Evolutionary conservation across 1,139 yeast species (phyloP).

Genomic region (Suhomyces ambrosiae): DNA sequence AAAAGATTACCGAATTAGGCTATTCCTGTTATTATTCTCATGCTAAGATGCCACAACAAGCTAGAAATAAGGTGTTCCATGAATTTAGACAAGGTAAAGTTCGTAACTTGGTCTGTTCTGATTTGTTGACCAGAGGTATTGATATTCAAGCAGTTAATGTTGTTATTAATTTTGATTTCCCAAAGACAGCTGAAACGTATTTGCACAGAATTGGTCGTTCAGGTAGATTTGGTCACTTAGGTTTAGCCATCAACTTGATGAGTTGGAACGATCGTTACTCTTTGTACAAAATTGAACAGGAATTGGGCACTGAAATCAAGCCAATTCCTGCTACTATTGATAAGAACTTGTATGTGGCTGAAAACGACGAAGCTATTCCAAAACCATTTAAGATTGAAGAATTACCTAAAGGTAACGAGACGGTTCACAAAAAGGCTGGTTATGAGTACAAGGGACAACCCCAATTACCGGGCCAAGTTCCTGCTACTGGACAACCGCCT

Average conservation of each 20-base stretch:
- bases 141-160: constrained; percentile 99
- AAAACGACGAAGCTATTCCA: constrained; percentile 74
- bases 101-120: constrained; percentile 95
- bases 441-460: constrained; percentile 57
- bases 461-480: constrained; percentile 18
- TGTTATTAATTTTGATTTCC: constrained; percentile 96
- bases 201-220: constrained; percentile 99
- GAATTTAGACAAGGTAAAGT: constrained; percentile 98
- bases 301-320: constrained; percentile 94
- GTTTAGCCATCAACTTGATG: constrained; percentile 94
- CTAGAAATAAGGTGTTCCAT: constrained; percentile 96
- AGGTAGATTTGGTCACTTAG: constrained; percentile 97
- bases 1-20: constrained; percentile 93
- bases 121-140: constrained; percentile 95
- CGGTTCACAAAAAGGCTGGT: constrained; percentile 38
- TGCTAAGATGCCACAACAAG: constrained; percentile 97
- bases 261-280: constrained; percentile 96
- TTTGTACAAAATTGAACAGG: constrained; percentile 93
- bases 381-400: constrained; percentile 81
- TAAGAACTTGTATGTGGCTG: constrained; percentile 84
- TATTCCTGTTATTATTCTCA: constrained; percentile 97
- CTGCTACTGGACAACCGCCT: constrained; percentile 17
- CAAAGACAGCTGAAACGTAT: constrained; percentile 96
- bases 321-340: constrained; percentile 94
- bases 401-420: constrained; percentile 56